A percentile compares a stretch with the other conserved stretches of the same genome.
Conservation (phyloP, 2,329 filamentous ascomycete genomes). For the Pyrenophora teres region DNA sequence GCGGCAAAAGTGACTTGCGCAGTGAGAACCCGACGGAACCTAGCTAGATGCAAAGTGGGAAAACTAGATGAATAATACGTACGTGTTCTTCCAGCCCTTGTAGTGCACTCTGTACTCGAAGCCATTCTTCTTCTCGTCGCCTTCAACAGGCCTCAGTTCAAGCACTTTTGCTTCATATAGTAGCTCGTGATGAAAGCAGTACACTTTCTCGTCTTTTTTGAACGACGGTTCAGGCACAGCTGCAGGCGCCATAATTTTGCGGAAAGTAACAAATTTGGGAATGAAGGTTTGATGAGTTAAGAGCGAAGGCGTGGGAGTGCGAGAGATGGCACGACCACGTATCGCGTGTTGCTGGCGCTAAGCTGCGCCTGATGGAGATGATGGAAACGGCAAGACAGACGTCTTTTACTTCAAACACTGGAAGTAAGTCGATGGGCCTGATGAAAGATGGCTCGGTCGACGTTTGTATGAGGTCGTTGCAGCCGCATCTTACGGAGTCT, state of each 20-base stretch:
- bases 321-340: constrained; percentile 21
- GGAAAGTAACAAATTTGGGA: constrained; percentile 13
- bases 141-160: constrained; percentile 69
- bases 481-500: constrained; percentile 22
- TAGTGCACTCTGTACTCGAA: constrained; percentile 95
- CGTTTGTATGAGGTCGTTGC: constrained; percentile 14
- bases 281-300: constrained; percentile 17
- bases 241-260: constrained; percentile 57
- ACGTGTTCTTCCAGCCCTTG: constrained; percentile 99
- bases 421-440: constrained; percentile 9
- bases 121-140: constrained; percentile 70
- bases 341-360: constrained; percentile 18
- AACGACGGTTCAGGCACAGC: constrained; percentile 60
- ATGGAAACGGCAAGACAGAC: constrained; percentile 4
- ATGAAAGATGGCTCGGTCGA: constrained; percentile 8
- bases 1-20: constrained; percentile 20
- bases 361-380: background rate
- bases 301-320: constrained; percentile 16
- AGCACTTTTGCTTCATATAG: constrained; percentile 97
- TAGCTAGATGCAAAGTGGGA: constrained; percentile 2
- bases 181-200: constrained; percentile 97
- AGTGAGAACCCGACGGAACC: background rate
- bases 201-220: constrained; percentile 82
- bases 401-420: background rate
- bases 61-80: constrained; percentile 48